These are phyloP conservation scores for Pterula multifida DNA, from an alignment of 1,284 basidiomycete species.

Conservation along the genomic window DNA sequence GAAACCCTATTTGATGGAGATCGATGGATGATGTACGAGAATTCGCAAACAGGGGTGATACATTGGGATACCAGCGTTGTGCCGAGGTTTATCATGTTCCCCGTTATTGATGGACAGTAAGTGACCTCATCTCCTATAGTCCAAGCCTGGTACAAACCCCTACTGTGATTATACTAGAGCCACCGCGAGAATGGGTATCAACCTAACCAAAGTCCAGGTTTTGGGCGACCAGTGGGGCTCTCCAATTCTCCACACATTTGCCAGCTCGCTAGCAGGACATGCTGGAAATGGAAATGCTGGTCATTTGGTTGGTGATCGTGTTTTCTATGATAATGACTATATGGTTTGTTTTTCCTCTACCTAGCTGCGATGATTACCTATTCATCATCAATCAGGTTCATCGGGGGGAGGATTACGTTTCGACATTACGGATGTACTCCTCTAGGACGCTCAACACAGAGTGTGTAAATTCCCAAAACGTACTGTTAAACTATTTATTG, in stretches of 20 bases:
- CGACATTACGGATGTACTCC: slow-evolving; percentile 56
- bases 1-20: slow-evolving; percentile 27
- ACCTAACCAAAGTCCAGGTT: slow-evolving; percentile 36
- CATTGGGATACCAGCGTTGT: slow-evolving; percentile 38
- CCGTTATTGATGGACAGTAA: slow-evolving; percentile 29
- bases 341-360: slow-evolving; percentile 29
- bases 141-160: too few species aligned
- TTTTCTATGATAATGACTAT: slow-evolving; percentile 60
- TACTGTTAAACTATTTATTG: slow-evolving; percentile 12
- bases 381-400: slow-evolving; percentile 30
- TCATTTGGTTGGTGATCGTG: slow-evolving; percentile 42
- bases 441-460: slow-evolving; percentile 51
- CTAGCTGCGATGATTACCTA: background rate
- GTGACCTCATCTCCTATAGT: slow-evolving; percentile 8
- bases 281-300: slow-evolving; percentile 43
- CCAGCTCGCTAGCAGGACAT: slow-evolving; percentile 23
- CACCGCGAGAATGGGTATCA: slow-evolving; percentile 43
- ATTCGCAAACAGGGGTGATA: slow-evolving; percentile 24
- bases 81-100: slow-evolving; percentile 35
- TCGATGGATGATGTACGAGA: slow-evolving; percentile 38
- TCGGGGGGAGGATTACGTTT: slow-evolving; percentile 43
- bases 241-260: slow-evolving; percentile 26
- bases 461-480: slow-evolving; percentile 53
- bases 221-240: slow-evolving; percentile 44
- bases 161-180: slow-evolving; percentile 36